These are phyloP conservation scores for Rhodosporidiobolus odoratus DNA, from an alignment of 768 basidiomycete genomes.

Conservation along the genomic window DNA sequence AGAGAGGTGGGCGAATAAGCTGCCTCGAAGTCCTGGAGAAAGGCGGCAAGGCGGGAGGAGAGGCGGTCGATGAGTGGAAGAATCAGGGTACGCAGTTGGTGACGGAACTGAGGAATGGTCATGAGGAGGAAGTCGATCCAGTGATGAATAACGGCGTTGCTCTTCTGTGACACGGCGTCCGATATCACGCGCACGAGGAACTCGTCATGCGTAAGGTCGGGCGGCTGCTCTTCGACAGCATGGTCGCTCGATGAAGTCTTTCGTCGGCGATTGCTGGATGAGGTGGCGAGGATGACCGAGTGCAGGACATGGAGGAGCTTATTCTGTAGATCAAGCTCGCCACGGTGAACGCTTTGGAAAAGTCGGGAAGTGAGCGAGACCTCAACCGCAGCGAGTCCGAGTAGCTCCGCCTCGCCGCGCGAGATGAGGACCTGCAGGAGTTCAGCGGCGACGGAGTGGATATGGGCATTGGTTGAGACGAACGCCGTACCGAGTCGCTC, in stretches of 20 bases:
- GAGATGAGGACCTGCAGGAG: slow-evolving; percentile 74
- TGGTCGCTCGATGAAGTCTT: neutral
- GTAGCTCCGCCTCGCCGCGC: slow-evolving; percentile 68
- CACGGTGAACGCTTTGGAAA: slow-evolving; percentile 64
- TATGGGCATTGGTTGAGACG: slow-evolving; percentile 58
- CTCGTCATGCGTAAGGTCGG: slow-evolving; percentile 51
- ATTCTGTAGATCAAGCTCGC: slow-evolving; percentile 77
- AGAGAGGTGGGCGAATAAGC: slow-evolving; percentile 9
- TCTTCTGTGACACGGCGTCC: slow-evolving; percentile 69
- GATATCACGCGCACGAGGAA: slow-evolving; percentile 70
- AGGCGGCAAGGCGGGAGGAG: slow-evolving; percentile 61
- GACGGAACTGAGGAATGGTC: slow-evolving; percentile 79
- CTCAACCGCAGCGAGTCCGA: slow-evolving; percentile 62
- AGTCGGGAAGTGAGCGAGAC: slow-evolving; percentile 67
- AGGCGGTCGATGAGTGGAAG: slow-evolving; percentile 73
- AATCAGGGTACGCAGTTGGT: slow-evolving; percentile 61
- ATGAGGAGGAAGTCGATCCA: slow-evolving; percentile 95
- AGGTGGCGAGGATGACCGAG: slow-evolving; percentile 55
- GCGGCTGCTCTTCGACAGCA: slow-evolving; percentile 16
- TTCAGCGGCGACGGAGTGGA: slow-evolving; percentile 73
- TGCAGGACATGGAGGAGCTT: slow-evolving; percentile 88
- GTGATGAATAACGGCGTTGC: slow-evolving; percentile 78
- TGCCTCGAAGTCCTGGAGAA: slow-evolving; percentile 47
- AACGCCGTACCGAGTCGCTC: slow-evolving; percentile 53
- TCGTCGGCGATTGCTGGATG: neutral